Evolutionary conservation across 805 yeast species (phyloP).

Genomic region (Scheffersomyces spartinae): DNA sequence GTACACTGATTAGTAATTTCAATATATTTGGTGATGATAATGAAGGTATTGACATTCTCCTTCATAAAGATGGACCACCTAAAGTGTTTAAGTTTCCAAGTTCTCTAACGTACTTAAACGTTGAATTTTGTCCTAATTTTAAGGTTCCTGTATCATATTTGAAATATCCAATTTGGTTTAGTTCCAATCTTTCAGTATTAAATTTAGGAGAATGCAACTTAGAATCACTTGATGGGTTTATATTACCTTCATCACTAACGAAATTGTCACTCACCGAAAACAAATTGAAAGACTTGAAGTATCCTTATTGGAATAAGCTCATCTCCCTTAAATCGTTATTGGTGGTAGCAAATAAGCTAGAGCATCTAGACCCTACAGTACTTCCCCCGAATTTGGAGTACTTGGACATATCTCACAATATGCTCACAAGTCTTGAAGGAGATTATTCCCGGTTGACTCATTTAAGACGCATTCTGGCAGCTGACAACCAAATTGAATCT

Average conservation of each 20-base stretch:
- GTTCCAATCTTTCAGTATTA: slow-evolving; percentile 9
- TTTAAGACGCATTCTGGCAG: too few relatives aligned
- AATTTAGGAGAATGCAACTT: slow-evolving; percentile 15
- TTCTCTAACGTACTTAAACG: slow-evolving; percentile 10
- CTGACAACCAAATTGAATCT: too few relatives aligned
- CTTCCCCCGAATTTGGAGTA: too few relatives aligned
- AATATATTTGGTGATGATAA: slow-evolving; percentile 4
- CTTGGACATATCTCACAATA: too few relatives aligned
- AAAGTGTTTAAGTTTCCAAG: slow-evolving; percentile 16
- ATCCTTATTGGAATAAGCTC: slow-evolving; percentile 8
- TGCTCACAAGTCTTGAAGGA: too few relatives aligned
- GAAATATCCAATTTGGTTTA: slow-evolving; percentile 13
- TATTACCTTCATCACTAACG: slow-evolving; percentile 12
- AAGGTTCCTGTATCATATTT: slow-evolving; percentile 4
- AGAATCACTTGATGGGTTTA: slow-evolving; percentile 8
- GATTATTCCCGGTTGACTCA: too few relatives aligned
- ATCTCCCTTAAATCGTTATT: slow-evolving; percentile 2
- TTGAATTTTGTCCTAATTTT: slow-evolving; percentile 6
- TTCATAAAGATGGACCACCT: slow-evolving; percentile 1
- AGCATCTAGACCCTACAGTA: slow-evolving; percentile 9
- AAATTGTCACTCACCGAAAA: slow-evolving; percentile 15
- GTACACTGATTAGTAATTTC: slow-evolving; percentile 10
- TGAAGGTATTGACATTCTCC: slow-evolving; percentile 2
- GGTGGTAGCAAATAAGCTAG: slow-evolving; percentile 6
- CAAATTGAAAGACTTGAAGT: slow-evolving; percentile 9